A percentile compares a stretch with the other conserved stretches of the same genome.
These are phyloP conservation scores for Paracorniculantispora psalliotae DNA, from an alignment of 2,329 filamentous ascomycete species.

Conservation along the genomic window DNA sequence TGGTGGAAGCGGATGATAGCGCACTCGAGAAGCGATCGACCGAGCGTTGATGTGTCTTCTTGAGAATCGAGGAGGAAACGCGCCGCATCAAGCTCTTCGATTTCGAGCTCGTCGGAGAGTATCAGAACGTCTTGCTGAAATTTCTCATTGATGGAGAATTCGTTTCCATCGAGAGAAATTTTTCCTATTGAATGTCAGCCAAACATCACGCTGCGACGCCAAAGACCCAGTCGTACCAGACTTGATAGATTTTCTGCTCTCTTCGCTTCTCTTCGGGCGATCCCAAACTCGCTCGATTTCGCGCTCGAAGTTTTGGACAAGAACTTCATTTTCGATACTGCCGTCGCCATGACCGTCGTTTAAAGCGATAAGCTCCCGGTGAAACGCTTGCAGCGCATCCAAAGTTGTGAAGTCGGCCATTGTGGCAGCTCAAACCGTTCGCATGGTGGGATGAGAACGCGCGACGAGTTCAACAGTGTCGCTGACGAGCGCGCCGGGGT, in stretches of 20 bases:
- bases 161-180: constrained; percentile 63
- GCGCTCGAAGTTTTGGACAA: constrained; percentile 66
- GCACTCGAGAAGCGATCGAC: constrained; percentile 69
- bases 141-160: constrained; percentile 78
- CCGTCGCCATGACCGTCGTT: constrained; percentile 59
- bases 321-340: constrained; percentile 64
- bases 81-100: constrained; percentile 85
- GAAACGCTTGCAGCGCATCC: constrained; percentile 75
- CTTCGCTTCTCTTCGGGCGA: constrained; percentile 67
- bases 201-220: not conserved
- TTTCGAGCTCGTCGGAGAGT: constrained; percentile 79
- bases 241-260: constrained; percentile 66
- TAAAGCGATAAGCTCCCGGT: constrained; percentile 76
- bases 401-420: constrained; percentile 74
- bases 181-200: constrained; percentile 54
- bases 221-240: constrained; percentile 44
- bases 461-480: constrained; percentile 2
- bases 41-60: constrained; percentile 61
- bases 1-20: constrained; percentile 86
- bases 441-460: constrained; percentile 33
- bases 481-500: not conserved
- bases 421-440: constrained; percentile 38
- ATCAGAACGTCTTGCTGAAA: constrained; percentile 80
- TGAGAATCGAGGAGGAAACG: constrained; percentile 70
- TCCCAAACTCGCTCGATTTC: constrained; percentile 69